Evolutionary conservation across 441 rosid genomes (phyloP).

Genomic region (Macaranga tanarius): DNA sequence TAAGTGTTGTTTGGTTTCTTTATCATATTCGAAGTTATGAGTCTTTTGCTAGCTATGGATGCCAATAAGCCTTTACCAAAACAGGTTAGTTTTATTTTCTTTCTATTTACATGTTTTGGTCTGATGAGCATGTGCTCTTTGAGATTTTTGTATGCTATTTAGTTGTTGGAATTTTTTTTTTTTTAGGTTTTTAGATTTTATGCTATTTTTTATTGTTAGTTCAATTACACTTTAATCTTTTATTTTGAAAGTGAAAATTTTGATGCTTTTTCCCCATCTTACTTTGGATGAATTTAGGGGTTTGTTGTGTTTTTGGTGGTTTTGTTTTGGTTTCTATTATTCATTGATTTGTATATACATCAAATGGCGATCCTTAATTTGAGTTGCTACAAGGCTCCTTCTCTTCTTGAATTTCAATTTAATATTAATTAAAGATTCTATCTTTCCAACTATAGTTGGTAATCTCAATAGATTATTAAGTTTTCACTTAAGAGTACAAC

Average conservation of each 20-base stretch:
- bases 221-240: constrained; percentile 17
- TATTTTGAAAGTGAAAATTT: constrained; percentile 11
- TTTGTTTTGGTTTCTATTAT: constrained; percentile 5
- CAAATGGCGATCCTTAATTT: constrained; percentile 16
- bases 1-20: too few species aligned
- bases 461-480: not conserved
- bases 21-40: too few species aligned
- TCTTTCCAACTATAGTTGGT: constrained; percentile 8
- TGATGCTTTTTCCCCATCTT: constrained; percentile 15
- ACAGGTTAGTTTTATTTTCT: too few species aligned
- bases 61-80: too few species aligned
- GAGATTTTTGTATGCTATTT: too few species aligned
- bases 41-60: too few species aligned
- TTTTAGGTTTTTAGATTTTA: constrained; percentile 12
- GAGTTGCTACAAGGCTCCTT: not conserved
- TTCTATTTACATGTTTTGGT: too few species aligned
- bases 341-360: not conserved
- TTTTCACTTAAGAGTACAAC: too few species aligned
- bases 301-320: constrained; percentile 7
- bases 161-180: not conserved
- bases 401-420: constrained; percentile 17
- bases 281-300: constrained; percentile 19
- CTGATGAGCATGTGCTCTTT: too few species aligned
- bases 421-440: constrained; percentile 2
- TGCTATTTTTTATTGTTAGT: constrained; percentile 19